Evolutionary conservation across 768 basidiomycete genomes (phyloP).

Genomic region (Hygrophorus pudorinus): DNA sequence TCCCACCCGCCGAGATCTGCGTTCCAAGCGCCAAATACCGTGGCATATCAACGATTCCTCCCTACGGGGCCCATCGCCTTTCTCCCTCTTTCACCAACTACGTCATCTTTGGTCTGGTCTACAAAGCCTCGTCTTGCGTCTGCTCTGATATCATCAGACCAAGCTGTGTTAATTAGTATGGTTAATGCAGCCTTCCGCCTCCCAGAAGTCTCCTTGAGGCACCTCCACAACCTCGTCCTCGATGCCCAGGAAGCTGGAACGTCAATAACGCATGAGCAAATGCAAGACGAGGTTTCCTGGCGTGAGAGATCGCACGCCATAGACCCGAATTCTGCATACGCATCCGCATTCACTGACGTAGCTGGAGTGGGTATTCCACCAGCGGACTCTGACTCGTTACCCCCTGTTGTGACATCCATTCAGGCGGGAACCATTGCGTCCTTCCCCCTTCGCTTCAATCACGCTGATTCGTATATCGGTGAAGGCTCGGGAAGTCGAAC

Average conservation of each 20-base stretch:
- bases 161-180: conserved; percentile 56
- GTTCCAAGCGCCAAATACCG: conserved; percentile 58
- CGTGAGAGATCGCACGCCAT: conserved; percentile 67
- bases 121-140: conserved; percentile 67
- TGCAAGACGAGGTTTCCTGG: conserved; percentile 59
- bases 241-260: conserved; percentile 37
- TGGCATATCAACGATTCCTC: conserved; percentile 90
- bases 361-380: conserved; percentile 43
- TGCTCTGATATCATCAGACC: conserved; percentile 57
- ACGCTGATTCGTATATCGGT: conserved; percentile 81
- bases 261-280: conserved; percentile 36
- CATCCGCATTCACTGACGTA: conserved; percentile 30
- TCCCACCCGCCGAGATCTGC: conserved; percentile 55
- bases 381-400: conserved; percentile 49
- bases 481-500: conserved; percentile 58
- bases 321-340: conserved; percentile 50
- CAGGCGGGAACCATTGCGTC: conserved; percentile 72
- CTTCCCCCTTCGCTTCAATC: conserved; percentile 83
- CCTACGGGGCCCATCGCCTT: conserved; percentile 95
- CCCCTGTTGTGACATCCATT: conserved; percentile 64
- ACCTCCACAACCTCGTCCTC: conserved; percentile 52
- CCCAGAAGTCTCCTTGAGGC: conserved; percentile 61
- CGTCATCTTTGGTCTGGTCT: conserved; percentile 92
- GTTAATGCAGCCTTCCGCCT: conserved; percentile 89
- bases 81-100: conserved; percentile 70